Base-by-base conservation (phyloP, 73 alveolate species). In the Uronychia binucleata region DNA sequence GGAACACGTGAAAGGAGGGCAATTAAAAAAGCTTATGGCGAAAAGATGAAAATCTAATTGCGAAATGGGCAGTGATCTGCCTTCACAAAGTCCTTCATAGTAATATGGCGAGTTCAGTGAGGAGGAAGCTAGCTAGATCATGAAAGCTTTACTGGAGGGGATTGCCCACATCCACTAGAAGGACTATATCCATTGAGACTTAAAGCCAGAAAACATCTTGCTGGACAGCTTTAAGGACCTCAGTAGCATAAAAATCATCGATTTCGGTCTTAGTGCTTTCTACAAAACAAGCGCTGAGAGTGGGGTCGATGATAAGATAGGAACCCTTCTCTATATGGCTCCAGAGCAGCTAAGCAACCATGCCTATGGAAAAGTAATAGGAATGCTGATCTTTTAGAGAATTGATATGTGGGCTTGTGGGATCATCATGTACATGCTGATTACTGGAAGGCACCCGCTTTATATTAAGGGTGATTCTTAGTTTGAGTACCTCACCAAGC, bases 391-490 rank as follows among this genome's bases (percentile, higher is more conserved):
- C 28, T 25, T 32, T 26, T 59, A 93, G 86, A 91, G 93, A 80
- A 93, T 96, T 46, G 98, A 95, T 86, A 83, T 96, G 58, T 97
- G 99, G 99, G 93, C 98, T 58, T 95, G 98, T 80, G 99, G 99
- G 26, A 97, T 97, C 30, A 90, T 96, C 33, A 92, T 97, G 93
- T 97, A 86, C 81, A 89, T 87, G 90, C 79, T 97, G 74, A 82
- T 90, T 78, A 34, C 85, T 31, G 91, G 85, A 59, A 93, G 90
- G 31, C 99, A 97, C 81, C 99, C 99, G 28, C 84, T 97, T 32
- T 95, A 95, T 89, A 85, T 88, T 5, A 77, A 86, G 74, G 93
- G 87, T 0, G 93, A 76, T 30, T 27, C 5, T 19, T 19, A 46
- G 19, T 11, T 46, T 19, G 67, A 46, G 67, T 46, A 46, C 19